These are phyloP conservation scores for Polytrichum commune DNA, from an alignment of 225 moss, liverwort and hornwort species.

Conservation along the genomic window DNA sequence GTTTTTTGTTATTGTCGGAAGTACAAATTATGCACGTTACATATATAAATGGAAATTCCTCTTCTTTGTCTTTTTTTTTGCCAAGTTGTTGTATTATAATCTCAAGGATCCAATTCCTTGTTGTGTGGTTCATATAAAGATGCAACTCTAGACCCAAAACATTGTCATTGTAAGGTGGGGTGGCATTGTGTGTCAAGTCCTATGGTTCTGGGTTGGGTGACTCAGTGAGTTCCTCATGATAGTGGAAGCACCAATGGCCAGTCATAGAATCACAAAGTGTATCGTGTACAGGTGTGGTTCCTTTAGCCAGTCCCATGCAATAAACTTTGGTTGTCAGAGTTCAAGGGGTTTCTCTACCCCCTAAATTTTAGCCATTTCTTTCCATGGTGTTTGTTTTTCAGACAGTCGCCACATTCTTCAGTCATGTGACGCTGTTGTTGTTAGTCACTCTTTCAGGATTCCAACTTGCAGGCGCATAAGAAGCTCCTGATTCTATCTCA, in stretches of 20 bases:
- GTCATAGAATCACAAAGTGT: background rate
- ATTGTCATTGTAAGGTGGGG: too few species aligned
- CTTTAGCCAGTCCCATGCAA: background rate
- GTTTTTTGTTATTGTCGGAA: too few species aligned
- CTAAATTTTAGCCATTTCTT: constrained; percentile 18
- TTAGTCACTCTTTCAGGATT: constrained; percentile 18
- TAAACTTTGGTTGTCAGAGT: constrained; percentile 8
- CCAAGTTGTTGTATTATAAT: too few species aligned
- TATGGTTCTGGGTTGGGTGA: background rate
- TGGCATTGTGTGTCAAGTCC: background rate
- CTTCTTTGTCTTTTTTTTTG: too few species aligned
- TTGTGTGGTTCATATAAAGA: too few species aligned
- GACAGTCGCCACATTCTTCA: constrained; percentile 24
- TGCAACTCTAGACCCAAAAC: too few species aligned
- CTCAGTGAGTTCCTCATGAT: background rate
- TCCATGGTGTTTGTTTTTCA: constrained; percentile 22
- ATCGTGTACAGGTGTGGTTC: background rate
- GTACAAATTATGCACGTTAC: too few species aligned
- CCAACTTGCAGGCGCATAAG: constrained; percentile 17
- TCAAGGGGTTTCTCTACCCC: constrained; percentile 18
- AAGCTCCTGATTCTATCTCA: constrained; percentile 13
- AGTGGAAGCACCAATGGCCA: background rate
- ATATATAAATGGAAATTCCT: too few species aligned
- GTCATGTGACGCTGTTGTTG: constrained; percentile 24
- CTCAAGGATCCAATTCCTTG: too few species aligned